Conservation (phyloP, 2,329 filamentous ascomycete genomes). For the Penicillium janthinellum region DNA sequence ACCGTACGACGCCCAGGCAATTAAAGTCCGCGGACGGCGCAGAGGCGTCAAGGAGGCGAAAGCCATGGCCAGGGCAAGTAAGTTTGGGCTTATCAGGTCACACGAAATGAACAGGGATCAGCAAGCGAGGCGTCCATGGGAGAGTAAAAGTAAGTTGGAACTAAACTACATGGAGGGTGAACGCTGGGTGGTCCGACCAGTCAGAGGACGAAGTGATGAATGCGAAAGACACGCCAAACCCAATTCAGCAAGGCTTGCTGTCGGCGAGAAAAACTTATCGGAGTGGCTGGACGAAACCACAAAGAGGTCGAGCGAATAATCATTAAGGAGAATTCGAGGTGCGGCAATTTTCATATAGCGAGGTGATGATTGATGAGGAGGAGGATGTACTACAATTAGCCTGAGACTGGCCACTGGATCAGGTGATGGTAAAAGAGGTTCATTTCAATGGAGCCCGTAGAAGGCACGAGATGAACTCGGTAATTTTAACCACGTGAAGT, state of each 20-base stretch:
- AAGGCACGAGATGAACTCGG: not conserved
- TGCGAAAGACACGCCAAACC: not conserved
- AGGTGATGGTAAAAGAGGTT: no score
- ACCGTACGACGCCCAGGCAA: not conserved
- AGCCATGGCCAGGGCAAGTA: not conserved
- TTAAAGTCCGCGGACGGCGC: not conserved
- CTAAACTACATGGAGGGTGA: not conserved
- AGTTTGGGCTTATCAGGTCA: constrained; percentile 8
- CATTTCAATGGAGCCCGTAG: not conserved
- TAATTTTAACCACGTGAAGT: not conserved
- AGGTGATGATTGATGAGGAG: no score
- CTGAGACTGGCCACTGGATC: no score
- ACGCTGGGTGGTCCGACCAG: not conserved
- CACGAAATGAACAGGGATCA: constrained; percentile 4
- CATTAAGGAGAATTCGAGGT: no score
- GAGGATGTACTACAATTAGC: not conserved
- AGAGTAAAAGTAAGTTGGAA: not conserved
- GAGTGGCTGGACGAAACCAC: not conserved
- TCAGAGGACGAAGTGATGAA: not conserved
- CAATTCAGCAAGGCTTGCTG: not conserved
- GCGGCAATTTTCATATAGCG: no score
- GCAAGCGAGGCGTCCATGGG: not conserved
- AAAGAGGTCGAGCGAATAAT: not conserved
- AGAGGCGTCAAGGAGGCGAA: constrained; percentile 1
- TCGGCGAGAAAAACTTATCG: not conserved